Conservation (phyloP, 352 stramenopile species). For the Blastocystis sp. region DNA sequence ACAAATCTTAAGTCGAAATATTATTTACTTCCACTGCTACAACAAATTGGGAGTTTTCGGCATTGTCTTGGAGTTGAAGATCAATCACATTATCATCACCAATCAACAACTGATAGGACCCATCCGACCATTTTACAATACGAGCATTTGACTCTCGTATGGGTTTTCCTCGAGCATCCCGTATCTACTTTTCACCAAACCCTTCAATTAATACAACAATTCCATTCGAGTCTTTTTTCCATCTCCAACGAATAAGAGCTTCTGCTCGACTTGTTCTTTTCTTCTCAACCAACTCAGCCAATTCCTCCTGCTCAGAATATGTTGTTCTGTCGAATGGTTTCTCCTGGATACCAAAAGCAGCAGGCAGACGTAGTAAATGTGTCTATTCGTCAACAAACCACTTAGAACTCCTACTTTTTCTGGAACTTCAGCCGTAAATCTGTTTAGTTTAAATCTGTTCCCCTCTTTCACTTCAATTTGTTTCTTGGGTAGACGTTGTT, state of each 20-base stretch:
- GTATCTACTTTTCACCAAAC: background rate
- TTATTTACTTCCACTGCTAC: background rate
- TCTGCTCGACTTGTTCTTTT: slow-evolving; percentile 16
- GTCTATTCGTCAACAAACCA: background rate
- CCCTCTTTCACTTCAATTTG: background rate
- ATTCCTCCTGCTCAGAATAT: slow-evolving; percentile 36
- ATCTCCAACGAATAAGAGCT: slow-evolving; percentile 54
- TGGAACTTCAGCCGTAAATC: background rate
- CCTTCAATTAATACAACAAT: background rate
- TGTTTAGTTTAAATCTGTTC: slow-evolving; percentile 37
- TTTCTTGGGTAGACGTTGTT: background rate
- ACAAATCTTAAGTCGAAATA: background rate
- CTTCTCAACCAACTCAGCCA: slow-evolving; percentile 34
- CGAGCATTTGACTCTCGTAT: slow-evolving; percentile 30
- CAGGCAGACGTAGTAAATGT: slow-evolving; percentile 14
- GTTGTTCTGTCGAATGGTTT: slow-evolving; percentile 10
- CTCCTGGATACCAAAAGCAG: slow-evolving; percentile 37
- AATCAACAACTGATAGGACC: slow-evolving; percentile 34
- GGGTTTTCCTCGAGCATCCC: slow-evolving; percentile 21
- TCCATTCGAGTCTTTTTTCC: slow-evolving; percentile 37
- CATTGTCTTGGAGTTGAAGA: slow-evolving; percentile 45
- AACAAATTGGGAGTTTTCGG: slow-evolving; percentile 26
- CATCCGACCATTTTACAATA: slow-evolving; percentile 54
- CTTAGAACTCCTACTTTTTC: background rate
- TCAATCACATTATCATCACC: slow-evolving; percentile 45